A percentile compares a stretch with the other conserved stretches of the same genome.
Evolutionary conservation across 257 asterid species (phyloP).

Genomic region (Solanum arcanum): DNA sequence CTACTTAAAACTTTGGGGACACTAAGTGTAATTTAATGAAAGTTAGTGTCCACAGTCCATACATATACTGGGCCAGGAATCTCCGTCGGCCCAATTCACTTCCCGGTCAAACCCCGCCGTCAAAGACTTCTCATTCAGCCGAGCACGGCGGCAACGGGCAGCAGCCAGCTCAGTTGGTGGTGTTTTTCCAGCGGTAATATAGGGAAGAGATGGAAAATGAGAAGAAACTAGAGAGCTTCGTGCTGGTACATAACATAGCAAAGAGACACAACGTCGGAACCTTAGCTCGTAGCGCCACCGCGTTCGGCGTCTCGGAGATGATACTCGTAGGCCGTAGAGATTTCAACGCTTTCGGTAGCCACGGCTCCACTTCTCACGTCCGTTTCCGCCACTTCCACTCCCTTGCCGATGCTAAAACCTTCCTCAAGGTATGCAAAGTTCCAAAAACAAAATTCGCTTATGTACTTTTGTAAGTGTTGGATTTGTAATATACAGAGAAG

Average conservation of each 20-base stretch:
- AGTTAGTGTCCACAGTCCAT: neutral
- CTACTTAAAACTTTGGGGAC: neutral
- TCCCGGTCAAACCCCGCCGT: neutral
- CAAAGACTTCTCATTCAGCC: neutral
- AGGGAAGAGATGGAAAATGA: conserved; percentile 27
- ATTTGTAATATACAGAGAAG: neutral
- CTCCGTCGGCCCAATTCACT: neutral
- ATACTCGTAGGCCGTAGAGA: conserved; percentile 86
- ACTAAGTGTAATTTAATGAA: neutral
- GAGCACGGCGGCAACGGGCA: neutral
- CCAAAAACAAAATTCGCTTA: neutral
- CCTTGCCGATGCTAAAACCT: conserved; percentile 55
- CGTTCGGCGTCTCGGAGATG: conserved; percentile 86
- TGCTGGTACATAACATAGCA: conserved; percentile 85
- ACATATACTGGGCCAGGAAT: neutral
- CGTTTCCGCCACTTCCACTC: conserved; percentile 81
- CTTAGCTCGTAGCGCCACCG: conserved; percentile 94
- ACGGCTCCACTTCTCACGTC: conserved; percentile 81
- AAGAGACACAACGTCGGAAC: conserved; percentile 99
- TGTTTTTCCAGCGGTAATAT: neutral
- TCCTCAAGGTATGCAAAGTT: conserved; percentile 46
- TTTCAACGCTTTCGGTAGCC: conserved; percentile 95
- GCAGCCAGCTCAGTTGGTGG: neutral
- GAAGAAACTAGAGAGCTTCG: conserved; percentile 52
- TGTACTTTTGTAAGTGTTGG: neutral